phyloP scores from a whole-genome alignment of 352 stramenopile genomes.

The Globisporangium orthogonon region DNA sequence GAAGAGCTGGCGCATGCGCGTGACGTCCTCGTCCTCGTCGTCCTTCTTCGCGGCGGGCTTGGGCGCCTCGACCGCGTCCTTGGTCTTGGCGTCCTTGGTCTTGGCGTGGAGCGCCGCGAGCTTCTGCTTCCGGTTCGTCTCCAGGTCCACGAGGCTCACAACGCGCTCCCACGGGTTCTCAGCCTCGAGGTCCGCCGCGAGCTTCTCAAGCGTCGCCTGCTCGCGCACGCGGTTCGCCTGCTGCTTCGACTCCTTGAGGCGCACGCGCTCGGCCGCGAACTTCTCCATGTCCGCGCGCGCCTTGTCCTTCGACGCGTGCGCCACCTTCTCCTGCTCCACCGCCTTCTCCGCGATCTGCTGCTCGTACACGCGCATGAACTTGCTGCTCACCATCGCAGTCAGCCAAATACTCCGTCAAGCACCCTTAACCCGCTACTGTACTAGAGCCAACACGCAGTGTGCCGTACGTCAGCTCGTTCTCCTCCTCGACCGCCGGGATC shows the following conservation, averaged over 20 bases:
- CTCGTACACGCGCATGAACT: slow-evolving; percentile 72
- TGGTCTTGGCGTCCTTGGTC: slow-evolving; percentile 39
- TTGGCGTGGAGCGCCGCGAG: slow-evolving; percentile 54
- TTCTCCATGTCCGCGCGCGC: slow-evolving; percentile 60
- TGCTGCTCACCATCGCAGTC: slow-evolving; percentile 35
- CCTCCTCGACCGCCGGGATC: slow-evolving; percentile 50
- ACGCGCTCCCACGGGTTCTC: slow-evolving; percentile 93
- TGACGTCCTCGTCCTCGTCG: slow-evolving; percentile 80
- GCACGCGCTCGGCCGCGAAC: slow-evolving; percentile 81
- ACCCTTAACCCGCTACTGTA: too few relatives aligned
- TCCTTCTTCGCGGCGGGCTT: slow-evolving; percentile 35
- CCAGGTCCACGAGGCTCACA: slow-evolving; percentile 91
- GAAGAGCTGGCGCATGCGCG: slow-evolving; percentile 91
- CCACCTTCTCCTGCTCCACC: slow-evolving; percentile 66
- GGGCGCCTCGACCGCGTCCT: slow-evolving; percentile 26
- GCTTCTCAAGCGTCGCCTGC: slow-evolving; percentile 92
- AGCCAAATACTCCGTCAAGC: too few relatives aligned
- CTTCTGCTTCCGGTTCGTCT: slow-evolving; percentile 68
- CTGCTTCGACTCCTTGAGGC: slow-evolving; percentile 89
- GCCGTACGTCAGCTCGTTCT: slow-evolving; percentile 73
- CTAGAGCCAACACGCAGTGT: too few relatives aligned
- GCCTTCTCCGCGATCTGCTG: slow-evolving; percentile 61
- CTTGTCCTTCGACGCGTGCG: slow-evolving; percentile 64
- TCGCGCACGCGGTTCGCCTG: slow-evolving; percentile 91
- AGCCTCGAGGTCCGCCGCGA: slow-evolving; percentile 91